Evolutionary conservation across 345 rosid genomes (phyloP), one percentile per base, ranked within the genome.

Genomic region (Linum lewisii): DNA sequence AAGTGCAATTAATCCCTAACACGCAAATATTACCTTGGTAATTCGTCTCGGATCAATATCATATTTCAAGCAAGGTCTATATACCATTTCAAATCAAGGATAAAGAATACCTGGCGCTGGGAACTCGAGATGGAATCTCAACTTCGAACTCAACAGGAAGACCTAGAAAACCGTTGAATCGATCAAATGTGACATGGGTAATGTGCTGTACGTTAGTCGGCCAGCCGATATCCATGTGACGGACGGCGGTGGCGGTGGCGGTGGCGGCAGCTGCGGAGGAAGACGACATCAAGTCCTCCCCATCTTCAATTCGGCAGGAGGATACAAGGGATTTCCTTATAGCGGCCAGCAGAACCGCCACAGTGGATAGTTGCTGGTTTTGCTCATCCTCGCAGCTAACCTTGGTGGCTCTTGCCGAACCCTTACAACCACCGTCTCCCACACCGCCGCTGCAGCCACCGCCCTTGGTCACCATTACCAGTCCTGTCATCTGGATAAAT

Each of bases 281-380:
- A n/a, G 23, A 52, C 56, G 24, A 21, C 11, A 20, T 24, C 56
- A 20, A 13, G 13, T 24, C 56, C 21, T 24, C 56, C 9, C 25
- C 56, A 21, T 24, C 25, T 20, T 52, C 56, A 18, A 52, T 24
- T 24, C 56, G 56, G 25, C 56, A 52, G 3, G 56, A 21, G 47
- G 95, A 78, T 16, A 84, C 93, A 63, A 92, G 80, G 2, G 98
- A 88, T 80, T 82, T 92, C 67, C 95, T 83, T 67, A 92, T 52
- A 37, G 97, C 95, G 4, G 93, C 79, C 10, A 79, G 61, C 0
- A 92, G 79, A 68, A 86, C 66, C 62, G 77, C 86, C 36, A 82
- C 72, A 22, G 85, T 66, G 0, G 97, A 86, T 1, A 92, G 74
- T 73, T 52, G 56, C 56, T 83, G 93, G 72, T 71, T 85, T 77